A percentile compares a stretch with the other conserved stretches of the same genome.
These are phyloP conservation scores for Castanopsis chinensis DNA, from an alignment of 306 rosid genomes.

Conservation along the genomic window DNA sequence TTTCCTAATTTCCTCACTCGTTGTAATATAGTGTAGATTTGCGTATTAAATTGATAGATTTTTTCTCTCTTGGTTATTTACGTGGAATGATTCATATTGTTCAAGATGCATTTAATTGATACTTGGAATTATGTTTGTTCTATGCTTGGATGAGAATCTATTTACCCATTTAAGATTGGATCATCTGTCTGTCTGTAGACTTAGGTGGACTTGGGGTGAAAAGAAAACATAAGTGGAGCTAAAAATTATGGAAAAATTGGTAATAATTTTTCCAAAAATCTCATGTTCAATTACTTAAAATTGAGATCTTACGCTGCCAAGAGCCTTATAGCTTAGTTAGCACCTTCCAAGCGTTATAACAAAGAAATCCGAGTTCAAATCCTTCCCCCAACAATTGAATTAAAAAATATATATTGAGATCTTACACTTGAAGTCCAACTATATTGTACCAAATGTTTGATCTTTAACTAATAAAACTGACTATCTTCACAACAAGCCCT, in stretches of 20 bases:
- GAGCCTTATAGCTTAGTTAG: too few species aligned
- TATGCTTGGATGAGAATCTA: slow-evolving; percentile 8
- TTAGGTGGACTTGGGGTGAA: too few species aligned
- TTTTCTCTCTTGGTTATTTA: slow-evolving; percentile 4
- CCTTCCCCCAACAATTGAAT: too few species aligned
- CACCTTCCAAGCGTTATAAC: too few species aligned
- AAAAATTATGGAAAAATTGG: background rate
- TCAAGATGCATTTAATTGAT: slow-evolving; percentile 25
- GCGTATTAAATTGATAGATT: slow-evolving; percentile 1
- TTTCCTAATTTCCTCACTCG: slow-evolving; percentile 16
- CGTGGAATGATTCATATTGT: slow-evolving; percentile 15
- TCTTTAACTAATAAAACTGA: too few species aligned
- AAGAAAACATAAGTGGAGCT: too few species aligned
- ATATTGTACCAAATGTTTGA: too few species aligned
- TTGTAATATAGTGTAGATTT: slow-evolving; percentile 30
- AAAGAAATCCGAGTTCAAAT: too few species aligned
- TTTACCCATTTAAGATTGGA: background rate
- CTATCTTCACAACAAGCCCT: too few species aligned
- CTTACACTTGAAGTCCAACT: too few species aligned
- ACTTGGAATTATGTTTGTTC: slow-evolving; percentile 17
- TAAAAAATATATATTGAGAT: too few species aligned
- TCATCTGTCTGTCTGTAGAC: background rate
- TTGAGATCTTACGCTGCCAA: background rate
- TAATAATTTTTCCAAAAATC: background rate
- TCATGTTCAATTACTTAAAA: background rate